A percentile compares a stretch with the other conserved stretches of the same genome.
phyloP scores from a whole-genome alignment of 352 stramenopile species.

The Globisporangium sylvaticum region DNA sequence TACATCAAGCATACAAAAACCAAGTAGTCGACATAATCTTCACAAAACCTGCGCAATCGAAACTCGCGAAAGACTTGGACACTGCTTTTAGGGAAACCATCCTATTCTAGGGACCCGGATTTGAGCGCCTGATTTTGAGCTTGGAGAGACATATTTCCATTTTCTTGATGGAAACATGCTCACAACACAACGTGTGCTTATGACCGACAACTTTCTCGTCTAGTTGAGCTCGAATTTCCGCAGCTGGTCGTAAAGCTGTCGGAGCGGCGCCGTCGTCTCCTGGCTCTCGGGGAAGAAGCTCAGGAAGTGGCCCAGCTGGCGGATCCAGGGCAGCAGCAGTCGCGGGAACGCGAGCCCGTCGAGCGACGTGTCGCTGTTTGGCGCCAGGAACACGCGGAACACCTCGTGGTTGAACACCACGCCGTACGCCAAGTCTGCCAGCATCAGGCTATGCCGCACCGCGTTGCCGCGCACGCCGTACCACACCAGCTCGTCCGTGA shows the following conservation, averaged over 20 bases:
- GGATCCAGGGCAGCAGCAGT: constrained; percentile 80
- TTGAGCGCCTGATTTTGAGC: too few relatives aligned
- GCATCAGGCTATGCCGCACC: constrained; percentile 74
- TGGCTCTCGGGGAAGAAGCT: constrained; percentile 88
- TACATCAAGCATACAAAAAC: too few relatives aligned
- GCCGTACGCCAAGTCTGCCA: constrained; percentile 78
- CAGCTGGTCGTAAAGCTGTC: constrained; percentile 78
- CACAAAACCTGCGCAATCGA: too few relatives aligned
- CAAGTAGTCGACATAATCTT: too few relatives aligned
- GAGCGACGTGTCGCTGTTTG: constrained; percentile 12
- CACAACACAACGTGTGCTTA: background rate
- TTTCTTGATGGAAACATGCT: too few relatives aligned
- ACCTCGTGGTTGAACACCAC: constrained; percentile 86
- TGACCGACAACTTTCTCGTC: background rate
- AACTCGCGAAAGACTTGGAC: too few relatives aligned
- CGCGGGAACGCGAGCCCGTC: constrained; percentile 46
- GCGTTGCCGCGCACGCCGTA: constrained; percentile 83
- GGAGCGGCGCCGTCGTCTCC: constrained; percentile 69
- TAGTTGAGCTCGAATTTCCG: constrained; percentile 56
- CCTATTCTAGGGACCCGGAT: too few relatives aligned
- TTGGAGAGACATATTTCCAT: too few relatives aligned
- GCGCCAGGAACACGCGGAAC: constrained; percentile 59
- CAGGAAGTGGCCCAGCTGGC: constrained; percentile 83
- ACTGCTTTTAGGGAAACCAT: too few relatives aligned
- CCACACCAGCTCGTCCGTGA: constrained; percentile 87